Evolutionary conservation across 768 basidiomycete species (phyloP), one percentile per base, ranked within the genome.

Genomic region (Tulasnella sp.): DNA sequence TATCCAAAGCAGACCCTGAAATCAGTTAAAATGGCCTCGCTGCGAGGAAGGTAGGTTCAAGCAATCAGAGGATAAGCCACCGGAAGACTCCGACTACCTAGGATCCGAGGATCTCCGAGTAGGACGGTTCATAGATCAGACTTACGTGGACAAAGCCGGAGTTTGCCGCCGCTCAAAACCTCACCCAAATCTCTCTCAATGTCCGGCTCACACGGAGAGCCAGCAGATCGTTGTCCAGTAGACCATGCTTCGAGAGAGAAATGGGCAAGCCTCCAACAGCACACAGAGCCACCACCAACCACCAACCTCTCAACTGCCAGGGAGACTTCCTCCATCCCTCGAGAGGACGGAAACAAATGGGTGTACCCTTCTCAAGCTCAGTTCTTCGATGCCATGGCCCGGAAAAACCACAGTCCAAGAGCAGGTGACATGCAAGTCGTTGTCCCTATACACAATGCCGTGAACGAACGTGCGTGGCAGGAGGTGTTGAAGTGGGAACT

Each of bases 331-430:
- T 88, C 89, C 26, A 98, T 98, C 69, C 95, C 95, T 17, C 82
- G 84, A 66, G 69, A 74, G 19, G 72, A 76, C 43, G 81, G 82
- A 51, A 78, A 68, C 19, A 65, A 77, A 44, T 99, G 96, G 96
- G 88, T 96, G 50, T 99, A 99, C 72, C 96, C 96, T 23, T 97
- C 95, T 19, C 91, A 97, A 70, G 82, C 87, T n/a, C 95, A 97
- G 73, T 99, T 99, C 78, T 98, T 88, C 72, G 78, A 87, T n/a
- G 95, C 96, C 19, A 93, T 99, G 85, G 80, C 84, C 60, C 83
- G 95, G 61, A 98, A 98, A 74, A 84, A 96, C 66, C 89, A 96
- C 70, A 82, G 85, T 56, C 94, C 94, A 3, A 78, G 83, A 29
- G 79, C 86, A 21, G 69, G 77, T n/a, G 95, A 98, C 73, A 97